Evolutionary conservation across 306 rosid genomes (phyloP).

Genomic region (Trifolium pratense): DNA sequence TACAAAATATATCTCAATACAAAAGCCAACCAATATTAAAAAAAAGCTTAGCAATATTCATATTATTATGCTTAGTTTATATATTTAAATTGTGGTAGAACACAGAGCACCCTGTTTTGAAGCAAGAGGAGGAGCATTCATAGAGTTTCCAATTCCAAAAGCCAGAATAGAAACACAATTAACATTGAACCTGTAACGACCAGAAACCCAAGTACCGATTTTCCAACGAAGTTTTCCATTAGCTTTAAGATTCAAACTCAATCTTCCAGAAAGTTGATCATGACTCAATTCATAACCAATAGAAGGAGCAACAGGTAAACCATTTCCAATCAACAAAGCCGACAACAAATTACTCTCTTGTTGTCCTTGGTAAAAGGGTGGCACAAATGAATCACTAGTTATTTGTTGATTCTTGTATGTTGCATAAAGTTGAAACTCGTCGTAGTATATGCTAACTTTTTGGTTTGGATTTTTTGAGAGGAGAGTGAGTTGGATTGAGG

Average conservation of each 20-base stretch:
- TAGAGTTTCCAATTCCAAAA: slow-evolving; percentile 55
- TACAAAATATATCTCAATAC: slow-evolving; percentile 44
- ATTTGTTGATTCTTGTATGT: slow-evolving; percentile 79
- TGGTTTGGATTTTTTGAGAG: slow-evolving; percentile 81
- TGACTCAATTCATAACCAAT: slow-evolving; percentile 73
- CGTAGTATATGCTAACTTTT: slow-evolving; percentile 82
- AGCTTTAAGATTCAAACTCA: slow-evolving; percentile 62
- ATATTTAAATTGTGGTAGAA: slow-evolving; percentile 64
- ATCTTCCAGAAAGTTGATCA: slow-evolving; percentile 72
- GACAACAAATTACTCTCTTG: slow-evolving; percentile 69
- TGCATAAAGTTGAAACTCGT: slow-evolving; percentile 70
- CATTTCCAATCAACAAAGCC: slow-evolving; percentile 64
- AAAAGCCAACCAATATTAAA: slow-evolving; percentile 46
- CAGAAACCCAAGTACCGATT: slow-evolving; percentile 93
- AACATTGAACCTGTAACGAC: slow-evolving; percentile 70
- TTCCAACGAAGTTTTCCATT: slow-evolving; percentile 86
- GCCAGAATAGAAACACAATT: slow-evolving; percentile 72
- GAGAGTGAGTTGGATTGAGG: slow-evolving; percentile 81
- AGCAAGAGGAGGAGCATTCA: slow-evolving; percentile 57
- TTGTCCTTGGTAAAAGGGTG: slow-evolving; percentile 80
- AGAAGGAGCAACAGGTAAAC: slow-evolving; percentile 75
- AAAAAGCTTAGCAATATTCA: background rate
- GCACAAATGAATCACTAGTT: slow-evolving; percentile 63
- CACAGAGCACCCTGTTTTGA: slow-evolving; percentile 68
- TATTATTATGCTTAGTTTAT: background rate